Conservation (phyloP, 768 basidiomycete genomes). For the Tricholoma bakamatsutake region DNA sequence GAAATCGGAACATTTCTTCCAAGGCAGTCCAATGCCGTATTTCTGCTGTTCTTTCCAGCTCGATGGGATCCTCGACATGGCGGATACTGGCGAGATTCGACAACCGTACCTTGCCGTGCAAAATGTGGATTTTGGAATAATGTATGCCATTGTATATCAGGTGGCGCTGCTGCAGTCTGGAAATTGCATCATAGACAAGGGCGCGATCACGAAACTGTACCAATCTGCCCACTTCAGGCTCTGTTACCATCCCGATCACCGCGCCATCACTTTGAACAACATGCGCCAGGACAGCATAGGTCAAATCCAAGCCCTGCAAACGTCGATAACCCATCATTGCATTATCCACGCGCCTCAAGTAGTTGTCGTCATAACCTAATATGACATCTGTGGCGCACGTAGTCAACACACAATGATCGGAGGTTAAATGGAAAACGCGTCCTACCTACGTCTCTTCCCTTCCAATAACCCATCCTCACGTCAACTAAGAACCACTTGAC, state of each 20-base stretch:
- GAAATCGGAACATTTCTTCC: slow-evolving; percentile 19
- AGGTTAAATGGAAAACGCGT: neutral
- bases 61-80: slow-evolving; percentile 12
- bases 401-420: neutral
- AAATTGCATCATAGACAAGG: slow-evolving; percentile 26
- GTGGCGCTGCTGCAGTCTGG: slow-evolving; percentile 22
- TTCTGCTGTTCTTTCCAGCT: slow-evolving; percentile 17
- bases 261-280: slow-evolving; percentile 24
- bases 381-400: slow-evolving; percentile 22
- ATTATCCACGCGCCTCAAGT: slow-evolving; percentile 19
- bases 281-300: slow-evolving; percentile 30
- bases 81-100: slow-evolving; percentile 18
- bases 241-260: slow-evolving; percentile 30
- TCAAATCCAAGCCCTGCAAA: slow-evolving; percentile 28
- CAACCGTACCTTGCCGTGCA: slow-evolving; percentile 31
- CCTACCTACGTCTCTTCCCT: slow-evolving; percentile 32
- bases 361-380: slow-evolving; percentile 24
- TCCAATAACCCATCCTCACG: slow-evolving; percentile 31
- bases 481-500: slow-evolving; percentile 22
- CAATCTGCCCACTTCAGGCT: slow-evolving; percentile 29
- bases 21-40: slow-evolving; percentile 23
- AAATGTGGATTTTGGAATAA: slow-evolving; percentile 23
- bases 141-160: slow-evolving; percentile 19
- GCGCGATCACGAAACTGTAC: slow-evolving; percentile 22
- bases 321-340: slow-evolving; percentile 26